Base-by-base conservation (phyloP, 192 early-diverging fungal genomes). In the Coemansia sp. region DNA sequence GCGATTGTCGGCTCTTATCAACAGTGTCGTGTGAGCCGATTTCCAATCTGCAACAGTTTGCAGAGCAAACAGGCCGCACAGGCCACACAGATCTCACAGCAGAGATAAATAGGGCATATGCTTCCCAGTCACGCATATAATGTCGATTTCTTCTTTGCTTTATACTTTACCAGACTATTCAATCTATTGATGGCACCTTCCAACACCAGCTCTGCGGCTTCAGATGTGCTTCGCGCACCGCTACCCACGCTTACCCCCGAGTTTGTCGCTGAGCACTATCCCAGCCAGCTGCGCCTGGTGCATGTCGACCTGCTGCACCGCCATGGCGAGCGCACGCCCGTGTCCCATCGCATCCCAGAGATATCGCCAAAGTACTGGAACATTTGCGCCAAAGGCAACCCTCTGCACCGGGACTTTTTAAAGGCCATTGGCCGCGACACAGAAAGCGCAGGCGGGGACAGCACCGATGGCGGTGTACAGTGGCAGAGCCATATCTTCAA, bases 291-390 rank as follows among this genome's bases (percentile, higher is more conserved):
- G 22, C 54, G 62, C 27, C 69, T 87, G 5, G 70, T 82, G 45
- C 71, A 81, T 20, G 81, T 87, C 41, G 59, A 74, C 43, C 49
- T 87, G 48, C 41, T 87, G 23, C 75, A 84, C 61, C 69, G 85
- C 2, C 78, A 83, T 19, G 82, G 78, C 54, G 73, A 83, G 60
- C 62, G 82, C 35, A 74, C 81, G 41, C 77, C 85, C 5, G 38
- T 50, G 23, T 50, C 37, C 4, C 65, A 70, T 54, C 45, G 18
- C 16, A 53, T 76, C 19, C 54, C 62, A 26, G 57, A 37, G 19
- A 39, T 70, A 18, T 61, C 64, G 32, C 74, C 73, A 16, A 57
- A 49, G 58, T 11, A 70, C 66, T 82, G 79, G 79, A 72, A 82
- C 64, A 69, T 76, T 62, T 82, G 79, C 50, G 61, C 45, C n/a